phyloP scores from a whole-genome alignment of 2,329 filamentous ascomycete genomes.

The Lecanoromycetidae sp. region DNA sequence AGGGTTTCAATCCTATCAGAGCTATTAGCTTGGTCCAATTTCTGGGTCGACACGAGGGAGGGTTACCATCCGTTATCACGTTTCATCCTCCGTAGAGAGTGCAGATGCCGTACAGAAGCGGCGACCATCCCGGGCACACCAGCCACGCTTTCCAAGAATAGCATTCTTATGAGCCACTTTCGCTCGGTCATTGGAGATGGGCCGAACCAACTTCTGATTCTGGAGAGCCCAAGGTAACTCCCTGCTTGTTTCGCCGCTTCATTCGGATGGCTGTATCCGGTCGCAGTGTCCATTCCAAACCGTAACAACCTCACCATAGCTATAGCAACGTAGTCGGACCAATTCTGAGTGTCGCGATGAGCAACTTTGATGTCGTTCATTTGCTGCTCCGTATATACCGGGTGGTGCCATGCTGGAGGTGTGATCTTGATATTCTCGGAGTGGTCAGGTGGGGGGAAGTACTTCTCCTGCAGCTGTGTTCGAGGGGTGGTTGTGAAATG shows the following conservation, averaged over 20 bases:
- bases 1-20: constrained; percentile 68
- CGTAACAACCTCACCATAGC: constrained; percentile 62
- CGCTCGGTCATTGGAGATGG: constrained; percentile 54
- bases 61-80: constrained; percentile 75
- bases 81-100: constrained; percentile 72
- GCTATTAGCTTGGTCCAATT: not conserved
- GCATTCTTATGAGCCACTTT: constrained; percentile 80
- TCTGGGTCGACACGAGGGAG: not conserved
- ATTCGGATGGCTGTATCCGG: constrained; percentile 38
- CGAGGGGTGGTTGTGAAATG: constrained; percentile 29
- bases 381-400: constrained; percentile 59
- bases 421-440: constrained; percentile 51
- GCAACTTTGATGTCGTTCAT: constrained; percentile 63
- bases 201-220: constrained; percentile 31
- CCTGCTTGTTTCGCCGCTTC: constrained; percentile 43
- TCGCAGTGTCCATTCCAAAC: constrained; percentile 69
- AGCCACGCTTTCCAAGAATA: constrained; percentile 90
- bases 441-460: constrained; percentile 49
- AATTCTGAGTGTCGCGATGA: constrained; percentile 60
- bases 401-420: constrained; percentile 56
- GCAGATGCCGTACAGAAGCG: constrained; percentile 82
- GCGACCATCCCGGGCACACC: constrained; percentile 96
- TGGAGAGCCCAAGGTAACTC: constrained; percentile 9
- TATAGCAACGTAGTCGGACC: constrained; percentile 69
- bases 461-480: constrained; percentile 31